Conservation (phyloP, 2,329 filamentous ascomycete species). For the Fusarium sp. region DNA sequence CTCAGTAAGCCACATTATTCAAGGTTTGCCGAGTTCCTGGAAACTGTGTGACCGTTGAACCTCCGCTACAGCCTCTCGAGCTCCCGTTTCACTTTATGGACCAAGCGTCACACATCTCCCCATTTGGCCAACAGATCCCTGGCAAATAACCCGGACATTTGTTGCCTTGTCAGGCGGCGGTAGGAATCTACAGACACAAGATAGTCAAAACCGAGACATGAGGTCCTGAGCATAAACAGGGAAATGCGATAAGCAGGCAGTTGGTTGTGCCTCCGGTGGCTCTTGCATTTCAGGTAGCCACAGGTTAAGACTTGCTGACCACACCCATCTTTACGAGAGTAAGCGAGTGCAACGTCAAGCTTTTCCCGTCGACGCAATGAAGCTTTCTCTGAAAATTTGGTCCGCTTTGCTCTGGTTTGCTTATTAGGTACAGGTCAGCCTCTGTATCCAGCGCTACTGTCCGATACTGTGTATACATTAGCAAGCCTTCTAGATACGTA, state of each 20-base stretch:
- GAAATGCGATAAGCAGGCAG: neutral
- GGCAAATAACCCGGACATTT: constrained; percentile 18
- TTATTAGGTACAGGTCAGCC: constrained; percentile 14
- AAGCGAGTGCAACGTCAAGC: constrained; percentile 24
- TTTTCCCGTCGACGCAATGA: constrained; percentile 15
- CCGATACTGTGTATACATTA: neutral
- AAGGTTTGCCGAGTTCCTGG: constrained; percentile 32
- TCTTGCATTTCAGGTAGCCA: constrained; percentile 38
- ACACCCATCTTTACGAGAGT: constrained; percentile 12
- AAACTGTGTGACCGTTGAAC: constrained; percentile 20
- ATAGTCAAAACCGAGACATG: neutral
- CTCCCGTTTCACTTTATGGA: constrained; percentile 4
- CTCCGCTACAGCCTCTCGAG: constrained; percentile 15
- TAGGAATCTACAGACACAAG: constrained; percentile 18
- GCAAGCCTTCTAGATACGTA: neutral
- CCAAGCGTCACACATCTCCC: constrained; percentile 5
- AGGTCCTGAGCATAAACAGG: neutral
- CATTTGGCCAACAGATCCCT: neutral
- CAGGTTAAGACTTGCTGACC: constrained; percentile 15
- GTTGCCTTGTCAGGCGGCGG: neutral
- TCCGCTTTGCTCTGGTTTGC: neutral
- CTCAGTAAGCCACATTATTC: constrained; percentile 9
- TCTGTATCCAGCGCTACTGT: constrained; percentile 15
- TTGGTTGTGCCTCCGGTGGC: neutral
- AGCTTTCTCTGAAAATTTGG: constrained; percentile 13